Evolutionary conservation across 257 asterid species (phyloP).

Genomic region (Solanum neorickii): DNA sequence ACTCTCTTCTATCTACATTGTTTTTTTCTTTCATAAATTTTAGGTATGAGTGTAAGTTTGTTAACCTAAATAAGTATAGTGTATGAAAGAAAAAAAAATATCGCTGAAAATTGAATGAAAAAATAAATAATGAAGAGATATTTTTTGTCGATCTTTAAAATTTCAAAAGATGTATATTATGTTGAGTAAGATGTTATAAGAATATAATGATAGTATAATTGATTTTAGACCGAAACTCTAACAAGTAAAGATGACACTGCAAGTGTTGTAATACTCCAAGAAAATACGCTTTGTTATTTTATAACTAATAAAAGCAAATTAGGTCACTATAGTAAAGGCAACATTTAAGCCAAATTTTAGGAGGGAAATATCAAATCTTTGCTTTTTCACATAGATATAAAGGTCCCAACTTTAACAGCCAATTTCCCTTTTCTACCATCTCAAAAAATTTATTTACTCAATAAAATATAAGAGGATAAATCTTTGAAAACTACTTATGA

Average conservation of each 20-base stretch:
- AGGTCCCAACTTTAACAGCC: background rate
- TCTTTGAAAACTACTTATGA: background rate
- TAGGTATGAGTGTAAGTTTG: background rate
- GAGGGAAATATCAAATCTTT: background rate
- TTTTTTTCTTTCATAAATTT: too few species aligned
- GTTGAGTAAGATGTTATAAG: too few species aligned
- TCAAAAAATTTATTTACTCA: background rate
- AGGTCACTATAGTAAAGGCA: background rate
- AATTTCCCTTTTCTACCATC: background rate
- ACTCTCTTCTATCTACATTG: too few species aligned
- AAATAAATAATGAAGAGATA: too few species aligned
- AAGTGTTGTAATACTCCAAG: background rate
- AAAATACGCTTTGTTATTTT: background rate
- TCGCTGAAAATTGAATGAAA: background rate
- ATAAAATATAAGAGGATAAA: background rate
- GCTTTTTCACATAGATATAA: background rate
- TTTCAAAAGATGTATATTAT: too few species aligned
- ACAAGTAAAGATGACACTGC: background rate
- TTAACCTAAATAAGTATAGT: background rate
- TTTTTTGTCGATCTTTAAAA: too few species aligned
- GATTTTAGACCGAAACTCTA: fast-evolving
- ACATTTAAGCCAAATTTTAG: background rate
- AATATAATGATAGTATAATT: background rate
- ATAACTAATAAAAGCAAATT: background rate
- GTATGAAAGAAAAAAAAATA: background rate